Base-by-base conservation (phyloP, 1,139 yeast genomes). In the Williopsis jadinii region DNA sequence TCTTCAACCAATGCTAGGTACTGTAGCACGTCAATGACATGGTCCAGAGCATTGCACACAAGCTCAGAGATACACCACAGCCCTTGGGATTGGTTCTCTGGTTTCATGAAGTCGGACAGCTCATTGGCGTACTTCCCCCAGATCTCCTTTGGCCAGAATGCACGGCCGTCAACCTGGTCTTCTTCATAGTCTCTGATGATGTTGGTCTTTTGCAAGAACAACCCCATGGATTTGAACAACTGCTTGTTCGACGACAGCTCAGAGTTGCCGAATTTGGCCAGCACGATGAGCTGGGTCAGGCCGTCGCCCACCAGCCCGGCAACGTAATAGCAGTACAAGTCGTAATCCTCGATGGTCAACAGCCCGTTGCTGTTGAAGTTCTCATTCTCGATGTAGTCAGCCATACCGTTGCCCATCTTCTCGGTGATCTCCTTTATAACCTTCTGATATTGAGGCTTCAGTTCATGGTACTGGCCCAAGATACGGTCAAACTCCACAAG, bases 301-400 rank as follows among this genome's bases (percentile, higher is more conserved):
- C 98, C 98, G 58, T 88, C 96, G 41, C 99, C 99, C 35, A 92
- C 97, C 42, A 94, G 71, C 2, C 98, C 99, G 1, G 99, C 99
- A 44, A 92, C 99, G 58, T 90, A 87, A 64, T 90, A 94, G 63
- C 99, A 92, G 68, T 92, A 92, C 49, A 81, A 70, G 59, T 94
- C 92, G 59, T 84, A 94, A 58, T 88, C 98, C 48, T 75, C 70
- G 37, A 84, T 63, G 2, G 96, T 85, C 39, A 69, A 70, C 35
- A 92, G 81, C 3, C 97, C 97, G 47, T 78, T 77, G 53, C 76
- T 62, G 61, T 87, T 86, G 65, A 85, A 86, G 46, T 79, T 73
- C 42, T 84, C 94, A 56, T 85, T 82, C 55, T 76, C 70, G 43
- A 87, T 82, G 62, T 90, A 92, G 56, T 86, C 92, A 28, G 97